Evolutionary conservation across 352 stramenopile genomes (phyloP), one percentile per base, ranked within the genome.

Genomic region (Phytophthora litchii): DNA sequence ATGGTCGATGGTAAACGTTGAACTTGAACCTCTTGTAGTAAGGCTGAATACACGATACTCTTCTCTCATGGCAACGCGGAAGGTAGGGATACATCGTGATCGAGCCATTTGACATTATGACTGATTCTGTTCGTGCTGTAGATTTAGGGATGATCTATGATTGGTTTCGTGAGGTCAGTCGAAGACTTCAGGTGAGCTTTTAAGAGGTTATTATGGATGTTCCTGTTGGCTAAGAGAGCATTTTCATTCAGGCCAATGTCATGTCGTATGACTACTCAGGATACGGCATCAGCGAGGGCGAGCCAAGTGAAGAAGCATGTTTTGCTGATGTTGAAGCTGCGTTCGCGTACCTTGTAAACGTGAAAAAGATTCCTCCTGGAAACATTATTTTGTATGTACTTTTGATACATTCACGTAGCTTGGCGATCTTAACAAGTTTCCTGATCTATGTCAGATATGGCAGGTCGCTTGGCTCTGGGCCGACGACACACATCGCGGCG

Each of bases 11-110:
- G 20, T 51, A 74, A 49, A 77, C 20, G 3, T 54, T 47, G 35
- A 43, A 47, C 3, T 27, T 27, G 23, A 42, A 13, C 21, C 38
- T 7, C 21, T 34, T 52, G 25, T 42, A 95, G 89, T 54, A 94
- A 93, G 41, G 94, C 94, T 9, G 76, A 94, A 47, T 95, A 98
- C 41, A 99, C 96, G 35, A 82, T 99, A 47, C 78, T 99, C 0
- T 99, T 99, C 63, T 98, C 91, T 8, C 96, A 99, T 68, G 96
- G 95, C 35, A 99, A 99, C 74, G 96, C 96, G 1, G 96, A 99
- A 88, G 84, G 84, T 91, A 66, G 9, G 37, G n/a, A 4, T 48
- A 11, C 20, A 21, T 31, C 23, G 23, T 38, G 34, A 19, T 38
- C 12, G 4, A 36, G 17, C 37, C 37, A 37, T 20, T 16, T 16